Conservation (phyloP, 495 filamentous ascomycete species). For the Endocarpon pusillum region DNA sequence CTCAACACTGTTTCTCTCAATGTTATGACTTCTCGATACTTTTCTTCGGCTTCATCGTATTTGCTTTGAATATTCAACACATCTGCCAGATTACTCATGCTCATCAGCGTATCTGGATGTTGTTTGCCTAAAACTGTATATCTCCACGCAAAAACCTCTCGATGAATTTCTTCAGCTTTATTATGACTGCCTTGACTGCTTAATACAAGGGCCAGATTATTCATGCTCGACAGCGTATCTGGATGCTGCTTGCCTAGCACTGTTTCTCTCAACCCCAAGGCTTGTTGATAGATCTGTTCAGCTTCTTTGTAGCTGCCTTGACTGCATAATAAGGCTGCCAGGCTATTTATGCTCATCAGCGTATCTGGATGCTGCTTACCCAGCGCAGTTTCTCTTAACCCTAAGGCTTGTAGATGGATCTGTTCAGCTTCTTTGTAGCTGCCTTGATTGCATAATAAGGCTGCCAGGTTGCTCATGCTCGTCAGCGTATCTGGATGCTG, state of each 20-base stretch:
- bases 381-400: conserved; percentile 12
- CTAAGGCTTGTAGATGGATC: conserved; percentile 9
- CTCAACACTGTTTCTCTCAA: conserved; percentile 15
- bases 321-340: conserved; percentile 10
- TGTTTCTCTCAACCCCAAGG: conserved; percentile 5
- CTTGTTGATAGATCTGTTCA: conserved; percentile 6
- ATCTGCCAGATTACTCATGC: conserved; percentile 12
- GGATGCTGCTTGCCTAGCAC: conserved; percentile 14
- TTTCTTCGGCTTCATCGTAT: conserved; percentile 19
- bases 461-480: conserved; percentile 17
- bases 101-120: conserved; percentile 16
- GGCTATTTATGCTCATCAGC: conserved; percentile 9
- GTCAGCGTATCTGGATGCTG: conserved; percentile 25
- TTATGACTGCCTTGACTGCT: conserved; percentile 13
- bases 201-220: conserved; percentile 10
- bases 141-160: conserved; percentile 7
- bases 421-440: conserved; percentile 20
- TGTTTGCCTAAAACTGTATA: conserved; percentile 13
- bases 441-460: conserved; percentile 7
- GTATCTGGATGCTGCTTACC: conserved; percentile 8
- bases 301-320: conserved; percentile 12
- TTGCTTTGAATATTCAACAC: conserved; percentile 12
- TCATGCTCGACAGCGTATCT: conserved; percentile 10
- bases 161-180: conserved; percentile 15
- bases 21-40: conserved; percentile 16